Evolutionary conservation across 1,139 yeast species (phyloP), one percentile per base, ranked within the genome.

Genomic region (Candida sanyaensis): DNA sequence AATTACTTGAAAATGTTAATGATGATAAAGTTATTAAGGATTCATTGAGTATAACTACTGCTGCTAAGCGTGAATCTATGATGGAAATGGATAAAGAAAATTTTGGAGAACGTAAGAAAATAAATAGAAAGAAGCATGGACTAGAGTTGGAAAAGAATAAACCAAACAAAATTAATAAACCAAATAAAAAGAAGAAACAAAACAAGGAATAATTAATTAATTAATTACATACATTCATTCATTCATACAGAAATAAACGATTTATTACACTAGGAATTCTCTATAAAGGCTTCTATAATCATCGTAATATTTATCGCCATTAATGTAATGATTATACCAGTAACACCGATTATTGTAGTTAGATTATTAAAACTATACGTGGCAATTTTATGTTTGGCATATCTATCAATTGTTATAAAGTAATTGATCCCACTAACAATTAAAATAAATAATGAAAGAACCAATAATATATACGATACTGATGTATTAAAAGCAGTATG

Each of bases 71-170:
- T 57, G 96, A 91, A 65, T 87, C 97, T 3, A 66, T 86, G 51
- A 82, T 93, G 88, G 97, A 88, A 42, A 91, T 93, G 97, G 97
- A 93, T 52, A 83, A 80, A 56, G 97, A 88, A 53, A 80, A 83
- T 32, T 91, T 91, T 64, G 97, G 98, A 9, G 93, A 88, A 59
- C 78, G 81, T 57, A 79, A 77, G 52, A 78, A 75, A 58, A 77
- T 73, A 33, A 83, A 84, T 52, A 81, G 75, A 57, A 71, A 69
- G 58, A 86, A 78, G 61, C 64, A 64, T 49, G 65, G 50, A 34
- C 27, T 41, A 39, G 47, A 37, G 40, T n/a, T 23, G 21, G 41
- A 30, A 30, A 34, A 40, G 37, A 36, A 29, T 37, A 47, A 43
- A 31, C 48, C 48, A 36, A 47, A 29, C 33, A 43, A 32, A n/a